Evolutionary conservation across 23 red algal genomes (phyloP).

Genomic region (Gracilaria domingensis): DNA sequence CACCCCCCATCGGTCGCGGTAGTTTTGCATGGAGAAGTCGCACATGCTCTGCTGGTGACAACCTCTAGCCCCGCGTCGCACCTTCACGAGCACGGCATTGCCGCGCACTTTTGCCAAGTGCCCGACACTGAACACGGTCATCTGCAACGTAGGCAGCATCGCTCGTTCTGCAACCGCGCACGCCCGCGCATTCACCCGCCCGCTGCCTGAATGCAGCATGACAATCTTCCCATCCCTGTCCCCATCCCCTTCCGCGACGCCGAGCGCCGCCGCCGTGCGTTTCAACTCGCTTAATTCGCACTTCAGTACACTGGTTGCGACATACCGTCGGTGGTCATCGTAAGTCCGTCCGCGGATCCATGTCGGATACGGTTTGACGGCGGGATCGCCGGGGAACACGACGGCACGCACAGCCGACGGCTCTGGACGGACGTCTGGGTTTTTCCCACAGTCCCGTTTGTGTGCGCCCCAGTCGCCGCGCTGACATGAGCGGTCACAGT

Average conservation of each 20-base stretch:
- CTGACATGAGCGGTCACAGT: slow-evolving; percentile 6
- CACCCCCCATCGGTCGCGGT: neutral
- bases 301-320: neutral
- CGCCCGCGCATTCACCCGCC: neutral
- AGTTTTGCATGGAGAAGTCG: slow-evolving; percentile 1
- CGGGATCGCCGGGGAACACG: slow-evolving; percentile 22
- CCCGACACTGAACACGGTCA: neutral
- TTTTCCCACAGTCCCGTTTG: neutral
- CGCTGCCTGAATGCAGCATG: neutral
- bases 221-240: neutral
- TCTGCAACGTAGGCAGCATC: neutral
- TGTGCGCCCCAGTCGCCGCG: neutral
- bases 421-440: neutral
- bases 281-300: neutral
- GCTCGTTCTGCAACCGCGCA: neutral
- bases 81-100: neutral
- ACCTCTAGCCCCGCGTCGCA: neutral
- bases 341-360: slow-evolving; percentile 18
- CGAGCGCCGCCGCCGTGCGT: neutral
- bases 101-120: neutral
- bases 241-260: neutral
- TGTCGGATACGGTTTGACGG: slow-evolving; percentile 6
- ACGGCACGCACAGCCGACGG: slow-evolving; percentile 22
- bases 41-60: neutral
- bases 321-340: neutral